Percentiles rank a stretch among this genome's conserved stretches.
phyloP scores from a whole-genome alignment of 2,329 filamentous ascomycete genomes.

The Neurospora crassa region DNA sequence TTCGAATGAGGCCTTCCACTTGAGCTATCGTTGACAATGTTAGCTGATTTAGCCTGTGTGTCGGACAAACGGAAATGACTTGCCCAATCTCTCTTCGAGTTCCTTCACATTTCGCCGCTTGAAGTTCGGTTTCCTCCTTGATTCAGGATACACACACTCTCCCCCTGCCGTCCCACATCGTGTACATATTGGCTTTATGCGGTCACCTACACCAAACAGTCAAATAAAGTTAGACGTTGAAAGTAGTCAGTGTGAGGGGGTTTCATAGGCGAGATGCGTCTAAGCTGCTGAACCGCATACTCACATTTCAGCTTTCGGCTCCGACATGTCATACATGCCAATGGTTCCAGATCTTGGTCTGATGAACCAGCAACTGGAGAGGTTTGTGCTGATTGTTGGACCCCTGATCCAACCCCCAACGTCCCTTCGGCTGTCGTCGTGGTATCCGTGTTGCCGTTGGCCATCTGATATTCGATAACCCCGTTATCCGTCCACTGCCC shows the following conservation, averaged over 20 bases:
- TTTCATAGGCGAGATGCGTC: not conserved
- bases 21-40: conserved; percentile 44
- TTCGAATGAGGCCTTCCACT: conserved; percentile 71
- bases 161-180: conserved; percentile 67
- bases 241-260: not conserved
- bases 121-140: conserved; percentile 76
- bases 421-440: not conserved
- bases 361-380: not conserved
- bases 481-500: not conserved
- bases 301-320: conserved; percentile 74
- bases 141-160: conserved; percentile 82
- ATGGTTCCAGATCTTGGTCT: conserved; percentile 28
- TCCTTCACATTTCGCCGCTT: conserved; percentile 88
- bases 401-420: not conserved
- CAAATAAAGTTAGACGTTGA: conserved; percentile 6
- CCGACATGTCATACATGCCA: conserved; percentile 77
- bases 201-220: conserved; percentile 38
- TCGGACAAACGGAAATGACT: conserved; percentile 12
- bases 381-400: not conserved
- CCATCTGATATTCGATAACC: not conserved
- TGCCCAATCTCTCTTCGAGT: conserved; percentile 79
- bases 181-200: conserved; percentile 65
- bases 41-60: not conserved
- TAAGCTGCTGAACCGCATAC: not conserved
- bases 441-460: not conserved